Evolutionary conservation across 805 yeast genomes (phyloP), one percentile per base, ranked within the genome.

Genomic region (Saccharomyces kudriavzevii): DNA sequence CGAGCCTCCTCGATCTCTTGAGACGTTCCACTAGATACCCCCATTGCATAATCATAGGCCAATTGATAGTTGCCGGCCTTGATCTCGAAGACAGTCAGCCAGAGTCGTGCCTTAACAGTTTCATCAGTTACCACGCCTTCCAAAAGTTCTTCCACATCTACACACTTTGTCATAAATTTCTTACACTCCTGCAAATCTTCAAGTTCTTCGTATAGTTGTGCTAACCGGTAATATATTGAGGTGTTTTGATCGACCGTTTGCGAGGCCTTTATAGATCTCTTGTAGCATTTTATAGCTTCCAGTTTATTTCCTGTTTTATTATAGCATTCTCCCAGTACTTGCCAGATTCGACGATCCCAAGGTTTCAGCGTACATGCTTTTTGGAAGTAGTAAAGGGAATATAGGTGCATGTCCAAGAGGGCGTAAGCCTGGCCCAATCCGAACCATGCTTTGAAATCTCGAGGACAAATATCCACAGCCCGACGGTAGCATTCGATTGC

Each of bases 381-480:
- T 70, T 94, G 97, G 67, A 89, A 94, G 68, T 94, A 94, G 69
- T 89, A 92, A 46, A 91, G 74, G 0, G 98, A 91, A 65, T 91
- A 94, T 56, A 88, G 74, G 66, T 89, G 94, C 97, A 92, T 92
- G 60, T 92, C 97, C 53, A 92, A 73, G 10, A 94, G 96, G 68
- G 94, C 99, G 67, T 94, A 94, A 1, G 98, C 98, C 70, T 94
- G 98, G 0, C 99, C 99, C 51, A 94, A 74, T 1, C 99, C 99
- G 69, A 92, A 94, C 99, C 99, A 94, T 0, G 98, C 98, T 50
- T 96, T 76, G 68, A 87, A 95, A 67, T 94, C 99, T 64, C 87
- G 85, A 47, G 83, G 79, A 64, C 88, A 89, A 2, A 91, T 84
- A 66, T 90, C 97, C 0, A 91, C 92, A 0, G 98, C 99, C 47